Percentiles rank a stretch among this genome's conserved stretches.
These are phyloP conservation scores for Leccinum barrowsii DNA, from an alignment of 768 basidiomycete genomes.

Conservation along the genomic window DNA sequence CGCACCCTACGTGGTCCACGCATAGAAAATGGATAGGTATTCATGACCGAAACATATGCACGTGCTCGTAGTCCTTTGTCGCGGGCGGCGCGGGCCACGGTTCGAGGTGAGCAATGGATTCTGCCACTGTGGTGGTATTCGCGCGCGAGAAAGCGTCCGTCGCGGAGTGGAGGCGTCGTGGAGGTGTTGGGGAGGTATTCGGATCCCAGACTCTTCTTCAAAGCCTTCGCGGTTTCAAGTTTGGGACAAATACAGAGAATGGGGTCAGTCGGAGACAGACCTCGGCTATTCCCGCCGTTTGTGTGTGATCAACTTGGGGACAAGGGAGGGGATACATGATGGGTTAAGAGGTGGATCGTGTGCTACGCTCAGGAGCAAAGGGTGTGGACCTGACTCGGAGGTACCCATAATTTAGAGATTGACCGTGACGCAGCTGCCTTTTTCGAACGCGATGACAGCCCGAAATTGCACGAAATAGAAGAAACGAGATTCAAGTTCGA, in stretches of 20 bases:
- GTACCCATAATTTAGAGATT: no score
- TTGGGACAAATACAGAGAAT: slow-evolving; percentile 79
- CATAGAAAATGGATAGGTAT: slow-evolving; percentile 76
- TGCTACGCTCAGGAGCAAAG: no score
- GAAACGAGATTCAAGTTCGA: no score
- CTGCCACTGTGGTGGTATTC: slow-evolving; percentile 59
- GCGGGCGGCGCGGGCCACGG: slow-evolving; percentile 60
- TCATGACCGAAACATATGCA: slow-evolving; percentile 83
- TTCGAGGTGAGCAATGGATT: slow-evolving; percentile 62
- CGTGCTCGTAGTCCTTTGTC: slow-evolving; percentile 64
- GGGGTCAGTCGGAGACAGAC: slow-evolving; percentile 59
- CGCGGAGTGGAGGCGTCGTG: slow-evolving; percentile 54
- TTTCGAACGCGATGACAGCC: no score
- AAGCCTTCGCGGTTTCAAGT: slow-evolving; percentile 57
- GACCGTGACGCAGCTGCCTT: no score
- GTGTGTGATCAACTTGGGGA: neutral
- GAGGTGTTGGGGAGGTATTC: slow-evolving; percentile 42
- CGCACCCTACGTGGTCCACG: slow-evolving; percentile 62
- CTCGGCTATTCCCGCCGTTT: slow-evolving; percentile 88
- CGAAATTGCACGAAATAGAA: no score
- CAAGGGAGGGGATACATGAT: no score
- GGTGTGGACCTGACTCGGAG: no score
- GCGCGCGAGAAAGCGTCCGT: slow-evolving; percentile 71
- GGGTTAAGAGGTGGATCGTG: no score
- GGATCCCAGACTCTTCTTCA: slow-evolving; percentile 53